Evolutionary conservation across 176 grass and related monocot species (phyloP).

Genomic region (Oryza longistaminata): DNA sequence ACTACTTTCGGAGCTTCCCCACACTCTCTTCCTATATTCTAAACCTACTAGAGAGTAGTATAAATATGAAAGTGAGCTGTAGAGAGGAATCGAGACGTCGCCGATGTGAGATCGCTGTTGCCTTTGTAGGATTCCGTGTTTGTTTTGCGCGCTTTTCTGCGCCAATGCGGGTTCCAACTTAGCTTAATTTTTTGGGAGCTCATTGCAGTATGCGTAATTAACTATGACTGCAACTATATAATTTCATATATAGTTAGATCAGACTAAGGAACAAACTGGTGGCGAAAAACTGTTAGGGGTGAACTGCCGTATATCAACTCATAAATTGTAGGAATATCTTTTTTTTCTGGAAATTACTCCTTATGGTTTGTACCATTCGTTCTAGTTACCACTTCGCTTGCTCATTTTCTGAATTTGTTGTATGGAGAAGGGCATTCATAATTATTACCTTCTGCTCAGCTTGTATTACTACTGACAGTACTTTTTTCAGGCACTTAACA

Average conservation of each 20-base stretch:
- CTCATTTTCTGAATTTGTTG: background rate
- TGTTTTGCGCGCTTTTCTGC: background rate
- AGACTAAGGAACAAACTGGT: background rate
- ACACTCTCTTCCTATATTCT: too few species aligned
- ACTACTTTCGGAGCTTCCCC: too few species aligned
- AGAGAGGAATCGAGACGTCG: constrained; percentile 53
- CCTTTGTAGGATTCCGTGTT: constrained; percentile 30
- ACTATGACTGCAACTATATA: background rate
- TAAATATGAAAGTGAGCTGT: too few species aligned
- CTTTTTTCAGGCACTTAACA: constrained; percentile 53
- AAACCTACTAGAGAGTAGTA: too few species aligned
- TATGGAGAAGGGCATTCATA: background rate
- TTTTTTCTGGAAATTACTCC: background rate
- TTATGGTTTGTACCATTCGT: background rate
- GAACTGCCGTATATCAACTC: background rate
- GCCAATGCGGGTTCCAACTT: background rate
- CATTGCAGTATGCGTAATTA: background rate
- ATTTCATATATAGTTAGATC: background rate
- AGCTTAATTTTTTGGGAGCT: background rate
- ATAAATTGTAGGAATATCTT: background rate
- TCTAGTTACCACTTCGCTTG: background rate
- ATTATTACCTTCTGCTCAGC: background rate
- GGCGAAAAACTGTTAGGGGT: background rate
- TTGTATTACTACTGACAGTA: constrained; percentile 3
- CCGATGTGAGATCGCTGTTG: constrained; percentile 57